A percentile compares a stretch with the other conserved stretches of the same genome.
Evolutionary conservation across 2,329 filamentous ascomycete species (phyloP).

Genomic region (Nemania abortiva): DNA sequence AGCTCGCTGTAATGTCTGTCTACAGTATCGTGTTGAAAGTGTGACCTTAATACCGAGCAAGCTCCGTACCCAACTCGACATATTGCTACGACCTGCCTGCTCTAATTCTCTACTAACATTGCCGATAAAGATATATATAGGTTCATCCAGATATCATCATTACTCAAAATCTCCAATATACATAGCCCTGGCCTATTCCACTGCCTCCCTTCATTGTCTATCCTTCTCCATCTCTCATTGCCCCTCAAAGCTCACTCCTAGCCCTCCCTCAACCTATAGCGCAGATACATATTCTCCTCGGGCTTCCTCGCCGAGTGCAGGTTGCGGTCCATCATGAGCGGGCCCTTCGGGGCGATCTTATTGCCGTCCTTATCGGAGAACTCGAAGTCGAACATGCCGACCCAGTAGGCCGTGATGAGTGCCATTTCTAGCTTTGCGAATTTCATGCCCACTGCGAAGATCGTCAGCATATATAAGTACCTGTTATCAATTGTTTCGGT

Average conservation of each 20-base stretch:
- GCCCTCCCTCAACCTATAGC: constrained; percentile 49
- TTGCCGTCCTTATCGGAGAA: constrained; percentile 55
- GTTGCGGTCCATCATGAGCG: constrained; percentile 54
- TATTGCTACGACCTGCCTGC: neutral
- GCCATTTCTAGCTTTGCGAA: constrained; percentile 64
- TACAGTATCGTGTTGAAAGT: no score
- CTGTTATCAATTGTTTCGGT: neutral
- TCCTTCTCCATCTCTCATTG: neutral
- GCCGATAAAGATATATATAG: neutral
- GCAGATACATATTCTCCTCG: constrained; percentile 51
- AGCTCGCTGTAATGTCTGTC: no score
- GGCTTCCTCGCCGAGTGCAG: constrained; percentile 57
- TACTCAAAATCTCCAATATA: constrained; percentile 13
- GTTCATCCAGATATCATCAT: constrained; percentile 8
- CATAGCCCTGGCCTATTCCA: neutral
- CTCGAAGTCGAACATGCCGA: constrained; percentile 59
- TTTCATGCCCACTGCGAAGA: constrained; percentile 48
- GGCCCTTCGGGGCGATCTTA: constrained; percentile 40
- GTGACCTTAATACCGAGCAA: no score
- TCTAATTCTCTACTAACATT: neutral
- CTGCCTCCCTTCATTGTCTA: neutral
- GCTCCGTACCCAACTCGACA: neutral
- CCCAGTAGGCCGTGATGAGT: constrained; percentile 61
- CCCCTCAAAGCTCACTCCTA: constrained; percentile 4
- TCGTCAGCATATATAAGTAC: constrained; percentile 6